Evolutionary conservation across 1,139 yeast species (phyloP).

Genomic region (Pichia kudriavzevii): DNA sequence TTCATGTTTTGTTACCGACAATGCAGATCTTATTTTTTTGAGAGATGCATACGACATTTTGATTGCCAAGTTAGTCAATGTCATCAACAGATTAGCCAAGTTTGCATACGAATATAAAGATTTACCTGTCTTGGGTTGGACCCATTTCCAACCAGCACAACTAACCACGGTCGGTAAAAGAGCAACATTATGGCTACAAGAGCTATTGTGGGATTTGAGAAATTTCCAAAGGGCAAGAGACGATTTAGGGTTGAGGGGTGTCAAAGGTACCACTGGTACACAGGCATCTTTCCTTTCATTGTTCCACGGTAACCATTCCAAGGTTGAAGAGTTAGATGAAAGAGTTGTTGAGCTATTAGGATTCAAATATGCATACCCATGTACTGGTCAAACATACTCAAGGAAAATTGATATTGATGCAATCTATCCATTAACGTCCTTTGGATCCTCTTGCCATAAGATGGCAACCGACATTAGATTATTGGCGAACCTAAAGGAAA

Average conservation of each 20-base stretch:
- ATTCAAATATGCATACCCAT: constrained; percentile 91
- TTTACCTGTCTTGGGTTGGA: constrained; percentile 97
- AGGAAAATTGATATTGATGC: constrained; percentile 97
- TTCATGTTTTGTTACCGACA: constrained; percentile 94
- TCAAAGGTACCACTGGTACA: constrained; percentile 98
- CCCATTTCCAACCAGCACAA: constrained; percentile 99
- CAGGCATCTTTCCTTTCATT: constrained; percentile 93
- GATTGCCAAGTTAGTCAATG: constrained; percentile 92
- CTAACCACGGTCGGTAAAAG: constrained; percentile 98
- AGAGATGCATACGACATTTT: constrained; percentile 92
- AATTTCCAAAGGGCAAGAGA: constrained; percentile 94
- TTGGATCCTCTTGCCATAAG: constrained; percentile 96
- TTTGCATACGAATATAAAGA: constrained; percentile 92
- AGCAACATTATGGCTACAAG: constrained; percentile 97
- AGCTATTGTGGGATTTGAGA: constrained; percentile 94
- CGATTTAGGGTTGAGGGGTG: constrained; percentile 95
- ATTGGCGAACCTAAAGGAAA: constrained; percentile 91
- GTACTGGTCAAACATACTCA: constrained; percentile 97
- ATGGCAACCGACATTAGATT: constrained; percentile 95
- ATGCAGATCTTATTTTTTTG: constrained; percentile 92
- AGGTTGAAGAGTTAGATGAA: constrained; percentile 86
- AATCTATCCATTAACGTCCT: constrained; percentile 83
- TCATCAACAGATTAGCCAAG: constrained; percentile 78
- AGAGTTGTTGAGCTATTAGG: constrained; percentile 91
- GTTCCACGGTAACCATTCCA: constrained; percentile 95